Evolutionary conservation across 2,329 filamentous ascomycete genomes (phyloP).

Genomic region (Sordariomycetes sp.): DNA sequence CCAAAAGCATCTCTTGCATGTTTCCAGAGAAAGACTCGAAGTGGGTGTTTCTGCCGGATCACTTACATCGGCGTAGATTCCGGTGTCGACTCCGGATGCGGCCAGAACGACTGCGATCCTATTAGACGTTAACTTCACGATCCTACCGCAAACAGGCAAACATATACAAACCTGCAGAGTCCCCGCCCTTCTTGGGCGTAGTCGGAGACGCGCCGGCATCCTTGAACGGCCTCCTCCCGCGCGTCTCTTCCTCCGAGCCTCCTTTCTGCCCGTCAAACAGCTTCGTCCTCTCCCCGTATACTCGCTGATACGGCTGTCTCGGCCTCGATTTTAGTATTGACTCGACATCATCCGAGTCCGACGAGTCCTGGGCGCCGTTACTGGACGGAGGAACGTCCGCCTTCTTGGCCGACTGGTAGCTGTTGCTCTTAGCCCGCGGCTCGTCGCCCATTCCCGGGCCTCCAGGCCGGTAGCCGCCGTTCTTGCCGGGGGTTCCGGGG

Average conservation of each 20-base stretch:
- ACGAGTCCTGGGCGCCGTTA: not conserved
- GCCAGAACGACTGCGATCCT: not conserved
- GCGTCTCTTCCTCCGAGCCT: conserved; percentile 1
- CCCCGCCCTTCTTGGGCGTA: not conserved
- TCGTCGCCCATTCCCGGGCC: conserved; percentile 37
- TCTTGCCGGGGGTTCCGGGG: conserved; percentile 16
- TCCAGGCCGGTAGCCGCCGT: conserved; percentile 35
- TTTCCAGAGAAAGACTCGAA: not conserved
- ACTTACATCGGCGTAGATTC: not conserved
- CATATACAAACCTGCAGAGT: not conserved
- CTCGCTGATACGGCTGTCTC: conserved; percentile 27
- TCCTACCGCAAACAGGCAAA: not conserved
- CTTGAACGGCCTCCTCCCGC: not conserved
- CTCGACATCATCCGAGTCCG: conserved; percentile 3
- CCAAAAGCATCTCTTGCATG: not conserved
- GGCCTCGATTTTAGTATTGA: not conserved
- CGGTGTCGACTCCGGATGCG: not conserved
- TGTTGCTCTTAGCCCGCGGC: conserved; percentile 33
- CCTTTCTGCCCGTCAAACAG: conserved; percentile 29
- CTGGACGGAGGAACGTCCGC: not conserved
- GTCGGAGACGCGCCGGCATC: not conserved
- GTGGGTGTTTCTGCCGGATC: not conserved
- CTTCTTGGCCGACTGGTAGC: conserved; percentile 28
- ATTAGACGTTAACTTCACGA: not conserved
- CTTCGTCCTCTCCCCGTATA: conserved; percentile 45